Conservation (phyloP, 345 rosid species). For the Moringa oleifera region DNA sequence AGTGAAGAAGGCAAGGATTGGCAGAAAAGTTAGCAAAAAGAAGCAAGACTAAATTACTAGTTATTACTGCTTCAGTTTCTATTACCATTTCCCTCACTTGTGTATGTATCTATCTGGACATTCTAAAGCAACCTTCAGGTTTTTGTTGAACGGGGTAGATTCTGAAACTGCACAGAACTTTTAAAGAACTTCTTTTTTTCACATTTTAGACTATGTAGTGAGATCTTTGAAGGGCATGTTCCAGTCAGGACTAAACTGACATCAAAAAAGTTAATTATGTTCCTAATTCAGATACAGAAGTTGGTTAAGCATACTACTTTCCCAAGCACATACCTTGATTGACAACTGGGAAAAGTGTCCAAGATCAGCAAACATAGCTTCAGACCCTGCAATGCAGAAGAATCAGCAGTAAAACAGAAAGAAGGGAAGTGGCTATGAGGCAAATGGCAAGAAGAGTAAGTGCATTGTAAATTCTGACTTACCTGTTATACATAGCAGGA, state of each 20-base stretch:
- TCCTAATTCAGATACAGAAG: not conserved
- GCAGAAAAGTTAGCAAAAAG: not conserved
- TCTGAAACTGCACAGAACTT: too few species aligned
- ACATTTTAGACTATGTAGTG: too few species aligned
- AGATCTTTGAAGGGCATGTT: too few species aligned
- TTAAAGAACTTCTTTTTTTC: too few species aligned
- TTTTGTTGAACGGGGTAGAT: not conserved
- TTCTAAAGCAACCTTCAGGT: not conserved
- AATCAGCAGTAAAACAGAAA: not conserved
- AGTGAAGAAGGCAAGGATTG: not conserved
- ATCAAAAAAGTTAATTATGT: not conserved
- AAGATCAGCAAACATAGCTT: conserved; percentile 99
- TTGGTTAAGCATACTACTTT: not conserved
- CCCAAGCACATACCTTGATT: conserved; percentile 46
- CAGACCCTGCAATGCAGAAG: conserved; percentile 57
- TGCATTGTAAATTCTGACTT: not conserved
- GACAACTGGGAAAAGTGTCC: conserved; percentile 95
- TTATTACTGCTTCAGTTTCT: not conserved
- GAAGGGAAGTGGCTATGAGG: not conserved
- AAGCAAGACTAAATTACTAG: not conserved
- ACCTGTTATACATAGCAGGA: conserved; percentile 93
- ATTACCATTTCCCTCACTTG: not conserved
- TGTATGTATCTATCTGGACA: not conserved
- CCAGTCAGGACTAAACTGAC: not conserved
- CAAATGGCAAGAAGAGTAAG: not conserved